Conservation (phyloP, 441 rosid species). For the Theobroma grandiflorum region DNA sequence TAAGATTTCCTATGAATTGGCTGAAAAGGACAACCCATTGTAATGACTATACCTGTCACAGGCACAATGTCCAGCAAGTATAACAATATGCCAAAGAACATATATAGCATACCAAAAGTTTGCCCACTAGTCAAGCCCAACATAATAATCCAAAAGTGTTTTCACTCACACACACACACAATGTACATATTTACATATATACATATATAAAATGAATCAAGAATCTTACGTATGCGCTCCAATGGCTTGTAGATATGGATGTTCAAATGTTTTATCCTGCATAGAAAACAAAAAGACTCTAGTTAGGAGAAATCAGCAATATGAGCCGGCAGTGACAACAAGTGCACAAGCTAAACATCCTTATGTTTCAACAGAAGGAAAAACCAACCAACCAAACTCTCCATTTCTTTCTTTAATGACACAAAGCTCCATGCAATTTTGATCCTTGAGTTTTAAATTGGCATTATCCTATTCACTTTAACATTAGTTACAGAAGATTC, state of each 20-base stretch:
- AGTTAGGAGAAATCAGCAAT: conserved; percentile 28
- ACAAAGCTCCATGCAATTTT: conserved; percentile 2
- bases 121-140: background rate
- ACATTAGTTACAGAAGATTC: background rate
- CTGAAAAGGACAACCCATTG: background rate
- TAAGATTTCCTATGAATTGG: background rate
- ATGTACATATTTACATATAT: background rate
- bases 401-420: background rate
- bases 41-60: background rate
- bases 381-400: conserved; percentile 15
- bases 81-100: background rate
- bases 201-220: background rate
- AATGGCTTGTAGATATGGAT: conserved; percentile 94
- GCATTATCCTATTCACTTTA: background rate
- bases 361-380: conserved; percentile 4
- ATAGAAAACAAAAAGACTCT: conserved; percentile 31
- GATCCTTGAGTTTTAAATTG: conserved; percentile 6
- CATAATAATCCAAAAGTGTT: background rate
- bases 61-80: background rate
- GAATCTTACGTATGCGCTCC: conserved; percentile 91
- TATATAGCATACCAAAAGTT: conserved; percentile 7
- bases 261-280: conserved; percentile 96
- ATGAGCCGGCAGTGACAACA: background rate
- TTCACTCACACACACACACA: background rate
- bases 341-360: background rate